Percentiles rank a stretch among this genome's conserved stretches.
Conservation (phyloP, 1,139 yeast species). For the Martiniozyma asiatica region DNA sequence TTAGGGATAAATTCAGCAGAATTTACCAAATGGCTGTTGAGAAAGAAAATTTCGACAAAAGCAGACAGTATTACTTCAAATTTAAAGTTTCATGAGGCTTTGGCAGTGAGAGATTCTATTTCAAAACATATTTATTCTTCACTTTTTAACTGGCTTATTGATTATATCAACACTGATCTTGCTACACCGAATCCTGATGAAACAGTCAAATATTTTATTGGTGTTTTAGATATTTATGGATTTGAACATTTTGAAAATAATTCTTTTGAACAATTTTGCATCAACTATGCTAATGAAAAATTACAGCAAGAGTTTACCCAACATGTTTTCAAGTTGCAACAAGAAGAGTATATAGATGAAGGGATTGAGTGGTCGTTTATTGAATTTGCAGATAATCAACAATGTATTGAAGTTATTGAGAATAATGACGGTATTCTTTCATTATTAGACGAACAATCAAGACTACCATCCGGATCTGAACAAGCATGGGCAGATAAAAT, state of each 20-base stretch:
- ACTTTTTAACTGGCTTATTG: conserved; percentile 89
- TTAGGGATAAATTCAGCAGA: conserved; percentile 63
- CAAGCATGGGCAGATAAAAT: conserved; percentile 86
- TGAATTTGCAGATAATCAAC: conserved; percentile 93
- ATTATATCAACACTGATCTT: conserved; percentile 65
- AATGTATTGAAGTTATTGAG: conserved; percentile 89
- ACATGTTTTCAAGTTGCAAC: conserved; percentile 93
- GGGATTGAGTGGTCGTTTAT: conserved; percentile 96
- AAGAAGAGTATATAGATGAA: conserved; percentile 86
- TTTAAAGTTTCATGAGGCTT: conserved; percentile 72
- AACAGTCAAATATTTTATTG: conserved; percentile 64
- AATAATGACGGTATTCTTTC: conserved; percentile 78
- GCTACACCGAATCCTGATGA: conserved; percentile 56
- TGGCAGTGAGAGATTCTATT: conserved; percentile 90
- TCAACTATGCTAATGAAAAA: conserved; percentile 95
- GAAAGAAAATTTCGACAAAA: conserved; percentile 84
- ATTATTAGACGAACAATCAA: conserved; percentile 86
- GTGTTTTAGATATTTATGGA: conserved; percentile 95
- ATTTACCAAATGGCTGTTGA: conserved; percentile 86
- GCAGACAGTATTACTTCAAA: conserved; percentile 83
- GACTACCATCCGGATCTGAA: conserved; percentile 89
- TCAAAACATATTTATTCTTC: conserved; percentile 89
- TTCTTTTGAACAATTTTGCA: conserved; percentile 95
- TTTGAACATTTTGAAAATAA: conserved; percentile 91
- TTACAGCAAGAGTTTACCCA: conserved; percentile 95